phyloP scores from a whole-genome alignment of 2,329 filamentous ascomycete species.

The Diaporthe vaccinii region DNA sequence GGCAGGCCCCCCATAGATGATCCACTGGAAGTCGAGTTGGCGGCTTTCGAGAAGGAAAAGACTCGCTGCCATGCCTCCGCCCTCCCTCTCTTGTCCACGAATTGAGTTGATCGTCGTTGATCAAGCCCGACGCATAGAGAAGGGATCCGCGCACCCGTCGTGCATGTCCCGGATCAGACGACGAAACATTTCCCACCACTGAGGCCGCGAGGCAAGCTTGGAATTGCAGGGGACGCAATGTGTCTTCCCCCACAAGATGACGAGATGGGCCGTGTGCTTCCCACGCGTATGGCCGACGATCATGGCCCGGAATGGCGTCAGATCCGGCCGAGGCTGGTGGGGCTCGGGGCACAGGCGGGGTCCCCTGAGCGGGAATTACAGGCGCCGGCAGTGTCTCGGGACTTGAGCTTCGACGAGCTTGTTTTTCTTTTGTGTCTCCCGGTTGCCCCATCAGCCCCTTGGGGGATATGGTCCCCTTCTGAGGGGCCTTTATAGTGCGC shows the following conservation, averaged over 20 bases:
- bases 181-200: constrained; percentile 8
- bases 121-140: not conserved
- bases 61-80: not conserved
- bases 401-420: constrained; percentile 15
- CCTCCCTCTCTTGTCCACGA: not conserved
- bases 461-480: not conserved
- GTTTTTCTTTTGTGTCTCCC: not conserved
- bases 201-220: not conserved
- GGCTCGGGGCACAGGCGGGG: not conserved
- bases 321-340: constrained; percentile 17
- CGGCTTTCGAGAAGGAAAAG: not conserved
- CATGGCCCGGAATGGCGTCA: constrained; percentile 17
- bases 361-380: constrained; percentile 14
- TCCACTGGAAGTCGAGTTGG: not conserved
- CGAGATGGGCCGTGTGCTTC: constrained; percentile 8
- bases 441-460: not conserved
- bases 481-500: not conserved
- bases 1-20: not conserved
- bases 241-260: constrained; percentile 1
- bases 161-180: not conserved
- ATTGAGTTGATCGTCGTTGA: not conserved
- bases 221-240: not conserved
- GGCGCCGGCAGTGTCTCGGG: constrained; percentile 6
- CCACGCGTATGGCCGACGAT: constrained; percentile 5
- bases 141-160: not conserved